Conservation (phyloP, 768 basidiomycete species). For the Lentinula lateritia region DNA sequence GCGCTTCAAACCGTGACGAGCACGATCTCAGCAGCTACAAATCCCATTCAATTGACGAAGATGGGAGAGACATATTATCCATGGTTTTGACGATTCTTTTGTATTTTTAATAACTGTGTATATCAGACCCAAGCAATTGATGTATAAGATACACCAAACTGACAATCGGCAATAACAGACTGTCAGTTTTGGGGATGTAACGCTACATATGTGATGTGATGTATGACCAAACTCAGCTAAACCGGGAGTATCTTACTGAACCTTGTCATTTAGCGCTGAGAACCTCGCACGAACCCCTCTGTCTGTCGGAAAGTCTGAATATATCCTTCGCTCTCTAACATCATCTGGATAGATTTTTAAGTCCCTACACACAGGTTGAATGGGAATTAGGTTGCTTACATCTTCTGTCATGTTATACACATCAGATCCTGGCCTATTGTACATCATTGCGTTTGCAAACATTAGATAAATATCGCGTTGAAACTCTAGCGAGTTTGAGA, state of each 20-base stretch:
- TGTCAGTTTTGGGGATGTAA: no score
- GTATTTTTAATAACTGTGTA: neutral
- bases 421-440: constrained; percentile 81
- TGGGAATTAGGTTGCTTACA: constrained; percentile 41
- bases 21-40: constrained; percentile 81
- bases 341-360: constrained; percentile 45
- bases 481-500: constrained; percentile 79
- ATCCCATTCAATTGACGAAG: constrained; percentile 77
- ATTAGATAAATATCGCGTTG: constrained; percentile 88
- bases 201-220: no score
- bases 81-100: constrained; percentile 60
- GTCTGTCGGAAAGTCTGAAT: constrained; percentile 72
- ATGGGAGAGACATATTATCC: constrained; percentile 84
- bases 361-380: neutral
- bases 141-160: no score
- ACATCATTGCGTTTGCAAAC: constrained; percentile 98
- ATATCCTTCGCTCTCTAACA: constrained; percentile 63
- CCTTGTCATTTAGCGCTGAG: neutral
- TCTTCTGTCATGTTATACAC: constrained; percentile 90
- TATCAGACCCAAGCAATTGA: no score
- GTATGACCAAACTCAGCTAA: no score
- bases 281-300: constrained; percentile 56
- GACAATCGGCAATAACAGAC: no score
- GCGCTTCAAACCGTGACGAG: constrained; percentile 80
- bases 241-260: no score